phyloP scores from a whole-genome alignment of 805 yeast genomes.

The Pichia californica region DNA sequence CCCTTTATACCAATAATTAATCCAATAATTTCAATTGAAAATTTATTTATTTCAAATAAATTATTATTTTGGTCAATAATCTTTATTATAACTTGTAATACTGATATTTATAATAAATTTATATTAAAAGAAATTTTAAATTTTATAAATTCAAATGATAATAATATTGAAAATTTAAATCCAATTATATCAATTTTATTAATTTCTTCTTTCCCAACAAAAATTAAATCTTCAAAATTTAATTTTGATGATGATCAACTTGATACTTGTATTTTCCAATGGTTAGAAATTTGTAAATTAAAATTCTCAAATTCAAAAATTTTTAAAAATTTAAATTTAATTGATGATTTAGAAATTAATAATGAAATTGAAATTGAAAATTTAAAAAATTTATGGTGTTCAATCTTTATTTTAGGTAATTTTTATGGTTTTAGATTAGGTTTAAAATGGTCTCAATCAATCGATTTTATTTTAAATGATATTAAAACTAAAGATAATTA shows the following conservation, averaged over 20 bases:
- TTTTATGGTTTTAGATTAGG: conserved; percentile 23
- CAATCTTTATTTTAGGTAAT: conserved; percentile 24
- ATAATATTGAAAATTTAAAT: conserved; percentile 8
- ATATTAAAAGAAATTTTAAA: conserved; percentile 14
- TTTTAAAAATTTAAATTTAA: conserved; percentile 11
- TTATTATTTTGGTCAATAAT: conserved; percentile 30
- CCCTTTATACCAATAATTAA: conserved; percentile 23
- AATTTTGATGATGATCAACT: conserved; percentile 15
- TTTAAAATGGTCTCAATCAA: conserved; percentile 19
- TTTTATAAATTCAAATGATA: not conserved
- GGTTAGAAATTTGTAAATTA: conserved; percentile 21
- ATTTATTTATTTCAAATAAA: conserved; percentile 16
- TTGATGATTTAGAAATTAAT: conserved; percentile 14
- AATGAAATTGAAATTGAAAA: not conserved
- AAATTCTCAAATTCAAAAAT: conserved; percentile 18
- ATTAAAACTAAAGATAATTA: conserved; percentile 14
- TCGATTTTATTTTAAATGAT: conserved; percentile 17
- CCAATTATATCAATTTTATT: conserved; percentile 17
- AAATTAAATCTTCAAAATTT: conserved; percentile 4
- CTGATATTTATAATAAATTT: conserved; percentile 13
- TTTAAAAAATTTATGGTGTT: conserved; percentile 23
- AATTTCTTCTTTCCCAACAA: conserved; percentile 23
- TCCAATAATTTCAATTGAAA: conserved; percentile 18
- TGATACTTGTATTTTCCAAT: conserved; percentile 18
- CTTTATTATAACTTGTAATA: conserved; percentile 16